A percentile compares a stretch with the other conserved stretches of the same genome.
Conservation (phyloP, 306 rosid species). For the Canavalia ensiformis region DNA sequence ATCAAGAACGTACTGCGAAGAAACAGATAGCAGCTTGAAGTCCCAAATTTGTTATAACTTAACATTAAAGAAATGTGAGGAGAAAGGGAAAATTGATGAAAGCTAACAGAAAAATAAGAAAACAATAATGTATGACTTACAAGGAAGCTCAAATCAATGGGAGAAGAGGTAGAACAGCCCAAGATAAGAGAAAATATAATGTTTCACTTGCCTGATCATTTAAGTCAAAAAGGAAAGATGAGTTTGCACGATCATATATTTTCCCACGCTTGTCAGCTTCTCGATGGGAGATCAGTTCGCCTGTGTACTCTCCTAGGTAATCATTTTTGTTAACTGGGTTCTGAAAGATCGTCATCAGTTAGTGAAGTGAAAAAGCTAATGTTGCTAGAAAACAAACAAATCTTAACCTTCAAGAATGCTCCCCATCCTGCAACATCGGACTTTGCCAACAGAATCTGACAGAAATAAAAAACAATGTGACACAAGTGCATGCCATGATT, state of each 20-base stretch:
- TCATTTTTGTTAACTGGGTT: slow-evolving; percentile 94
- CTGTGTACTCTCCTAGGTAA: slow-evolving; percentile 96
- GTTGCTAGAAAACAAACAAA: slow-evolving; percentile 30
- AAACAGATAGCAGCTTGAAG: slow-evolving; percentile 46
- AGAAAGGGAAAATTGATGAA: slow-evolving; percentile 14
- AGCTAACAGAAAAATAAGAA: slow-evolving; percentile 30
- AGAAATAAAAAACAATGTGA: slow-evolving; percentile 32
- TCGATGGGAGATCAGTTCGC: slow-evolving; percentile 92
- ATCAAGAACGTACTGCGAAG: slow-evolving; percentile 89
- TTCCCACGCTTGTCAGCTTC: slow-evolving; percentile 99
- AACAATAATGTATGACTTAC: slow-evolving; percentile 33
- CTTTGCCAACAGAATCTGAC: slow-evolving; percentile 88
- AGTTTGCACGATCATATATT: slow-evolving; percentile 96
- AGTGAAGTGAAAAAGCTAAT: slow-evolving; percentile 48
- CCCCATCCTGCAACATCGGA: slow-evolving; percentile 99
- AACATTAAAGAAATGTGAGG: slow-evolving; percentile 31
- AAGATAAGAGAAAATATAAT: slow-evolving; percentile 18
- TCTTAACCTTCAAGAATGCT: slow-evolving; percentile 87
- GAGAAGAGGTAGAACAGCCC: background rate
- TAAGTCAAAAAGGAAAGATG: slow-evolving; percentile 97
- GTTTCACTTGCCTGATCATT: slow-evolving; percentile 88
- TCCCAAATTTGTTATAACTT: slow-evolving; percentile 21
- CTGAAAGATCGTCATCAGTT: slow-evolving; percentile 65
- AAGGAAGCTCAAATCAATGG: slow-evolving; percentile 31
- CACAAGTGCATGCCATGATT: slow-evolving; percentile 28